Evolutionary conservation across 2,329 filamentous ascomycete genomes (phyloP), one percentile per base, ranked within the genome.

Genomic region (Nectriaceae sp.): DNA sequence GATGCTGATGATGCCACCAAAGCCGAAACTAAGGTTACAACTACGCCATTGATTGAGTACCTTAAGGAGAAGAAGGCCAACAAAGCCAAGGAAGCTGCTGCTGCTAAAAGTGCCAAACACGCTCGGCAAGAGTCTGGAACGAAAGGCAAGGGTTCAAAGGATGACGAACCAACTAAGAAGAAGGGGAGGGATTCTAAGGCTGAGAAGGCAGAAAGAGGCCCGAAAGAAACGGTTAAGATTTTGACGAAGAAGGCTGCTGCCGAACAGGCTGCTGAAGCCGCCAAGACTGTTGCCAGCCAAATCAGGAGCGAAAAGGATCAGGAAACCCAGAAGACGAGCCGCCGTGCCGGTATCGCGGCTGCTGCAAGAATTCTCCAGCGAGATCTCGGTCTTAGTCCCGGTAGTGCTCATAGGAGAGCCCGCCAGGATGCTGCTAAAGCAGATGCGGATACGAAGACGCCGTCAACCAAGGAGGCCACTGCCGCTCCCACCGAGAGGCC

Each of bases 21-120:
- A 35, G 69, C 78, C 3, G 79, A 80, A 43, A 53, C 68, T 29
- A 88, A 89, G 62, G 78, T 89, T 41, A 90, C 84, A 20, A 92
- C 86, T 1, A 97, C 94, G 0, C 94, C 94, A 0, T 72, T 99
- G 44, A 89, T 97, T 45, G 90, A 97, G 64, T 95, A 86, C 56
- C 78, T 97, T 29, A 88, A 88, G 56, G 92, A 97, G 68, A 96
- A 95, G 73, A 97, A 96, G 72, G 90, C 90, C 13, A 90, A 84
- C 55, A 85, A 82, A 64, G 73, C 67, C 18, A 85, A 84, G 59
- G 83, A 87, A 47, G 72, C 73, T 26, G 49, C 60, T 3, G 60
- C 65, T n/a, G 58, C 56, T 5, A 71, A 69, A 50, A 62, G 57
- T 18, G 77, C 80, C 35, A 87, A 87, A 62, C 77, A 84, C 49